Evolutionary conservation across 2,329 filamentous ascomycete species (phyloP).

Genomic region (Ilyonectria destructans): DNA sequence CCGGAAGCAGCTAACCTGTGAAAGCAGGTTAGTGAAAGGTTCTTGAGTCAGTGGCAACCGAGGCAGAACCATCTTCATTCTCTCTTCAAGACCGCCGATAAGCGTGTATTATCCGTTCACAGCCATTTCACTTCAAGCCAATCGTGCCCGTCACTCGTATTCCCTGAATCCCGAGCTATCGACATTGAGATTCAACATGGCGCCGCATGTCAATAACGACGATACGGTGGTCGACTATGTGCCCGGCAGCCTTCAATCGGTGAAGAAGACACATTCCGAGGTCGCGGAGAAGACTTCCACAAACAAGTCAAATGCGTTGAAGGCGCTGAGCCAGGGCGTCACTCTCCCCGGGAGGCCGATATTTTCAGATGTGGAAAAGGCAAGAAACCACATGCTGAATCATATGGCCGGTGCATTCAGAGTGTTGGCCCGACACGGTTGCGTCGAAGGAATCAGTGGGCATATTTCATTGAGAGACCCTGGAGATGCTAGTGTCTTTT

Average conservation of each 20-base stretch:
- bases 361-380: conserved; percentile 5
- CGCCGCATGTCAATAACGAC: conserved; percentile 5
- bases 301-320: conserved; percentile 9
- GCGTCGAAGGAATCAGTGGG: conserved; percentile 77
- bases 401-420: conserved; percentile 79
- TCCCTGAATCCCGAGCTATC: background rate
- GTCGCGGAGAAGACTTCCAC: background rate
- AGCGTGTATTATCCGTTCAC: background rate
- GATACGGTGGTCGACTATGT: background rate
- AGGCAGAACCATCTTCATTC: conserved; percentile 3
- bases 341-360: conserved; percentile 13
- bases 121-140: background rate
- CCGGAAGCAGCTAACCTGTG: background rate
- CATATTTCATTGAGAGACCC: conserved; percentile 77
- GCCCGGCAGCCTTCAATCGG: background rate
- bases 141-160: background rate
- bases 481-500: conserved; percentile 71
- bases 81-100: conserved; percentile 7
- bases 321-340: conserved; percentile 14
- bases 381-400: conserved; percentile 55
- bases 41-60: conserved; percentile 1
- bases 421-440: conserved; percentile 75
- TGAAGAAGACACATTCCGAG: background rate
- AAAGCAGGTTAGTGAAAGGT: background rate
- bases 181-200: background rate